A percentile compares a stretch with the other conserved stretches of the same genome.
phyloP scores from a whole-genome alignment of 2,329 filamentous ascomycete genomes.

The Xylariaceae sp. region DNA sequence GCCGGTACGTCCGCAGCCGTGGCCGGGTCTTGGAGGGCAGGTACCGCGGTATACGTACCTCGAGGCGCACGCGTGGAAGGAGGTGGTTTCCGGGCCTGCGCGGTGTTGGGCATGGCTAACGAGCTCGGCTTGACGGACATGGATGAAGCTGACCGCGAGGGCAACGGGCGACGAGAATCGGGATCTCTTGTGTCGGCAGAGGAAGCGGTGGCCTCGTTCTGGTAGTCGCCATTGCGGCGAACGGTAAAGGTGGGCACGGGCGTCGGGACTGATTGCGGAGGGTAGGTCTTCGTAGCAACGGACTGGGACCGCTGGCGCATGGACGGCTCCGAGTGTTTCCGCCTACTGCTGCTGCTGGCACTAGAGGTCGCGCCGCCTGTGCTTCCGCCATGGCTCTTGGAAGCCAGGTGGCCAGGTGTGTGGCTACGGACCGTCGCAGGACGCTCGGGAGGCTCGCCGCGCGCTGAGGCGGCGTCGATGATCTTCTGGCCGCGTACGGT shows the following conservation, averaged over 20 bases:
- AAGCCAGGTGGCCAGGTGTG: slow-evolving; percentile 58
- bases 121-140: slow-evolving; percentile 34
- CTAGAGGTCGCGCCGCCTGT: slow-evolving; percentile 1
- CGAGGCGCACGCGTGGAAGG: slow-evolving; percentile 26
- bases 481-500: slow-evolving; percentile 54
- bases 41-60: slow-evolving; percentile 47
- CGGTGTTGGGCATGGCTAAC: slow-evolving; percentile 14
- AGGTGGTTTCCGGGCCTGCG: slow-evolving; percentile 18
- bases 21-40: slow-evolving; percentile 52
- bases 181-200: slow-evolving; percentile 28
- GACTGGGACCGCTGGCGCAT: slow-evolving; percentile 54
- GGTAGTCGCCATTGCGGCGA: slow-evolving; percentile 25
- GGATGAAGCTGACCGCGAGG: slow-evolving; percentile 51
- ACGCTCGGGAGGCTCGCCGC: slow-evolving; percentile 34
- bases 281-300: slow-evolving; percentile 34
- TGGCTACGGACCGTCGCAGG: slow-evolving; percentile 49
- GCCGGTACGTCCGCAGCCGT: slow-evolving; percentile 57
- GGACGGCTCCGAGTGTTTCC: slow-evolving; percentile 49
- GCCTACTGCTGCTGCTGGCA: slow-evolving; percentile 32
- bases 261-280: slow-evolving; percentile 27
- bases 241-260: slow-evolving; percentile 24
- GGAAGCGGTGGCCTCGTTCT: slow-evolving; percentile 25
- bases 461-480: slow-evolving; percentile 13
- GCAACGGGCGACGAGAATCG: slow-evolving; percentile 38
- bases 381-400: slow-evolving; percentile 45